Evolutionary conservation across 306 rosid genomes (phyloP).

Genomic region (Casuarina glauca): DNA sequence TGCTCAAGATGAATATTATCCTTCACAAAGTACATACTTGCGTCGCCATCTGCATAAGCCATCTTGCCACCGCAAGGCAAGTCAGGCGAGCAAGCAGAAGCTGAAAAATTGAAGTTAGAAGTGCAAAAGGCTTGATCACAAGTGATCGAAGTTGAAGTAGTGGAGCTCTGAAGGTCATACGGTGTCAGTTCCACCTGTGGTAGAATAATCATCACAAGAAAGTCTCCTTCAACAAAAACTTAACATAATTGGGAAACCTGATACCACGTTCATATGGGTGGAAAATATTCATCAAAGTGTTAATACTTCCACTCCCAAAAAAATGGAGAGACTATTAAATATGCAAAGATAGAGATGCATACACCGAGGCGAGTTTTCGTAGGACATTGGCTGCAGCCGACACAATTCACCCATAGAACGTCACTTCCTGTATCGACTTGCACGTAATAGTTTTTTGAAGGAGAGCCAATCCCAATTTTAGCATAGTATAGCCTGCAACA

Average conservation of each 20-base stretch:
- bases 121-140: constrained; percentile 73
- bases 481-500: constrained; percentile 72
- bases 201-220: constrained; percentile 33
- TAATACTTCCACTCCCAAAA: neutral
- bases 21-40: constrained; percentile 59
- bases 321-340: neutral
- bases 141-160: constrained; percentile 48
- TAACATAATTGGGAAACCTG: constrained; percentile 14
- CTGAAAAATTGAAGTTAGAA: constrained; percentile 43
- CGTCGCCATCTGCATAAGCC: constrained; percentile 83
- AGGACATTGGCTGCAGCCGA: constrained; percentile 74
- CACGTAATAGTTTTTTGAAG: constrained; percentile 66
- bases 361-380: constrained; percentile 68
- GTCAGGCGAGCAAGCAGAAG: constrained; percentile 54
- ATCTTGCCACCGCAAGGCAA: constrained; percentile 59
- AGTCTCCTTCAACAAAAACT: constrained; percentile 12
- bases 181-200: constrained; percentile 67
- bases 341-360: constrained; percentile 30
- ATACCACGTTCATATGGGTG: constrained; percentile 4
- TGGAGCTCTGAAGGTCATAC: constrained; percentile 56
- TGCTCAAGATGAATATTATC: constrained; percentile 57
- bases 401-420: constrained; percentile 79
- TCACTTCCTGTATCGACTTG: constrained; percentile 99
- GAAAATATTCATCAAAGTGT: neutral
- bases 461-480: constrained; percentile 77